A percentile compares a stretch with the other conserved stretches of the same genome.
Evolutionary conservation across 1,284 basidiomycete species (phyloP).

Genomic region (Xanthoconium separans): DNA sequence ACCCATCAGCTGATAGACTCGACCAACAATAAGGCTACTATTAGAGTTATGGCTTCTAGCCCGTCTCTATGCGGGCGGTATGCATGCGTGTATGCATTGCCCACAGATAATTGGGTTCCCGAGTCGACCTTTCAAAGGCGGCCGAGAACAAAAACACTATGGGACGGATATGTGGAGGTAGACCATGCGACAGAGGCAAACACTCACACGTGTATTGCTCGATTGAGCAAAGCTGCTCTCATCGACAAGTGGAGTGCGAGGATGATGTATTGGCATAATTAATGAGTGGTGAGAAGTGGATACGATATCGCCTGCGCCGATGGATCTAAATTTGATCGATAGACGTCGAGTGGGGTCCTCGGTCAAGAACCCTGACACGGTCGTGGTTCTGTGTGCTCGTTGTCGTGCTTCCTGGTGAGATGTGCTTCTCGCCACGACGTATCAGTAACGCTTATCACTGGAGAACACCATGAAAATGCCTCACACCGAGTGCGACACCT

Average conservation of each 20-base stretch:
- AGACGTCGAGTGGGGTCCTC: too few species aligned
- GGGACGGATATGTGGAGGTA: background rate
- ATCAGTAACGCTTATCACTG: background rate
- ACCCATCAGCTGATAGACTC: background rate
- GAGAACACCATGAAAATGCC: background rate
- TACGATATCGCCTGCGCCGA: background rate
- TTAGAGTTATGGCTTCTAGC: too few species aligned
- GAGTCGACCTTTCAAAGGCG: background rate
- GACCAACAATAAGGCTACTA: background rate
- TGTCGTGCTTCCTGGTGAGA: slow-evolving; percentile 1
- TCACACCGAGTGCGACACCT: slow-evolving; percentile 15
- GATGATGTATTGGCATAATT: background rate
- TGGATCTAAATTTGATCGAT: background rate
- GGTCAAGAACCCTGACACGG: background rate
- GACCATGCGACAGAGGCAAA: background rate
- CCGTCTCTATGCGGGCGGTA: too few species aligned
- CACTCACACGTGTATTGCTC: background rate
- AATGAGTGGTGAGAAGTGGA: background rate
- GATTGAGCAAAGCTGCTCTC: background rate
- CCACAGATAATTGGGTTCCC: background rate
- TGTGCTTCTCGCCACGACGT: slow-evolving; percentile 2
- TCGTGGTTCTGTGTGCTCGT: slow-evolving; percentile 8
- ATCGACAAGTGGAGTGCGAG: background rate
- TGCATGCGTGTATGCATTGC: background rate
- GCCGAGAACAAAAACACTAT: background rate